Evolutionary conservation across 108 stramenopile species (phyloP).

Genomic region (Skeletonema marinoi): DNA sequence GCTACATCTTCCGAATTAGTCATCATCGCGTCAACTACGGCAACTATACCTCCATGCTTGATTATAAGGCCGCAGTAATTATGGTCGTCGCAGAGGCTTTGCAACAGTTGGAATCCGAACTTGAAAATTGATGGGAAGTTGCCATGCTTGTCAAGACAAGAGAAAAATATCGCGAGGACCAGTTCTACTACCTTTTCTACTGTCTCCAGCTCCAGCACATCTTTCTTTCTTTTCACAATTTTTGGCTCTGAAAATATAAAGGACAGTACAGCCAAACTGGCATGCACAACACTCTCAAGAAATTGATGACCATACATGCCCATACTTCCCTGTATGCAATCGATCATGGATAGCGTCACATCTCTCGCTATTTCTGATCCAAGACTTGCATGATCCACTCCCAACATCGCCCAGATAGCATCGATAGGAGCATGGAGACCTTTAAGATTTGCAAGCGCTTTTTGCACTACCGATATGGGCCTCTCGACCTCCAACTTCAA

Average conservation of each 20-base stretch:
- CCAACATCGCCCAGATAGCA: constrained; percentile 20
- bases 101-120: not conserved
- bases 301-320: not conserved
- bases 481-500: not conserved
- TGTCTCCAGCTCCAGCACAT: not conserved
- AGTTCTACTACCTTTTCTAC: not conserved
- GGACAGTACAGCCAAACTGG: constrained; percentile 8
- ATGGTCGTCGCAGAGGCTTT: not conserved
- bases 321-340: not conserved
- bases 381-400: not conserved
- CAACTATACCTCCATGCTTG: constrained; percentile 27
- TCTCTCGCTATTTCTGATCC: not conserved
- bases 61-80: not conserved
- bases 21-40: constrained; percentile 18
- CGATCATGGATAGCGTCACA: not conserved
- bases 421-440: not conserved
- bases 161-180: constrained; percentile 2
- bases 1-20: constrained; percentile 8
- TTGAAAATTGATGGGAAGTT: constrained; percentile 3
- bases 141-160: constrained; percentile 15
- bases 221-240: not conserved
- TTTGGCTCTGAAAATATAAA: not conserved
- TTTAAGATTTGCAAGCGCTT: not conserved
- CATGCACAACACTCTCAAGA: not conserved
- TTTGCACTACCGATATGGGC: not conserved